These are phyloP conservation scores for Prunus fruticosa DNA, from an alignment of 306 rosid genomes.

Conservation along the genomic window DNA sequence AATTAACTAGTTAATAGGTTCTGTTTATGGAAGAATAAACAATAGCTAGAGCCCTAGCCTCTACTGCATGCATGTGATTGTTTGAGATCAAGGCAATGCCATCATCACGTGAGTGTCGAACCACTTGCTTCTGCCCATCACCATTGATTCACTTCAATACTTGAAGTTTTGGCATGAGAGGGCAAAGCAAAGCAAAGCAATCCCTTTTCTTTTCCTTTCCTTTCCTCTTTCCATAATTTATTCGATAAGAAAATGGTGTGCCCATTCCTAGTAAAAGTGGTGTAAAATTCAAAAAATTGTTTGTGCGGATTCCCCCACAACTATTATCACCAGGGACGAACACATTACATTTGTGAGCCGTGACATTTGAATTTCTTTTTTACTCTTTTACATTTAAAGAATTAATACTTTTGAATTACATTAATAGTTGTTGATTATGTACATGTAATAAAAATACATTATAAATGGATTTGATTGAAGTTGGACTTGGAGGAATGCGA, in stretches of 20 bases:
- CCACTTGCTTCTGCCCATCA: neutral
- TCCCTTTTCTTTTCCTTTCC: neutral
- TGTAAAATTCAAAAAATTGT: too few relatives aligned
- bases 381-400: too few relatives aligned
- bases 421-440: neutral
- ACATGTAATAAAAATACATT: too few relatives aligned
- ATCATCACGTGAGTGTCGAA: neutral
- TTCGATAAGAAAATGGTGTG: too few relatives aligned
- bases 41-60: neutral
- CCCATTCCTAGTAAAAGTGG: too few relatives aligned
- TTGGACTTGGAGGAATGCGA: neutral
- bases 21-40: neutral
- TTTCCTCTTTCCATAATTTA: neutral
- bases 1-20: neutral
- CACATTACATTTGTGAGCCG: too few relatives aligned
- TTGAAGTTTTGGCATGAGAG: neutral
- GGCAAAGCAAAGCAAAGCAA: neutral
- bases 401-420: too few relatives aligned
- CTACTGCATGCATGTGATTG: neutral
- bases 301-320: too few relatives aligned
- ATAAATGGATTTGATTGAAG: too few relatives aligned
- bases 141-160: neutral
- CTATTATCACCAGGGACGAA: too few relatives aligned
- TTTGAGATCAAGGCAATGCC: neutral
- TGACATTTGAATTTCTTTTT: too few relatives aligned